Conservation (phyloP, 2,329 filamentous ascomycete genomes). For the Leptographium galeiforme region DNA sequence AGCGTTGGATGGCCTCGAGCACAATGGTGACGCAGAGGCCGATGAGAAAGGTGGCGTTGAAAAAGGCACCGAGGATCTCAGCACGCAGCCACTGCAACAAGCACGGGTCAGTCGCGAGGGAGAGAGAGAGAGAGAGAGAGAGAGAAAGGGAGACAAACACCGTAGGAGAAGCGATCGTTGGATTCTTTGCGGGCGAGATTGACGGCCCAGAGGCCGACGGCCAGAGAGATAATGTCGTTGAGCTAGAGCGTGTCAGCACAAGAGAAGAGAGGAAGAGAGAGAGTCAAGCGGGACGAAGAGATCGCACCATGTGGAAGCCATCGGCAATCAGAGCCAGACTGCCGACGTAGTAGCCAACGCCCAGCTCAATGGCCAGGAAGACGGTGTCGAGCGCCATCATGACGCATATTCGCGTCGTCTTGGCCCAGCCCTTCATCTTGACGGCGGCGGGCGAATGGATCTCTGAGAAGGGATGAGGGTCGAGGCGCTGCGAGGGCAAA, state of each 20-base stretch:
- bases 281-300: neutral
- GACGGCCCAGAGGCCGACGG: conserved; percentile 91
- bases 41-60: conserved; percentile 96
- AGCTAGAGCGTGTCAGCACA: conserved; percentile 35
- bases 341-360: conserved; percentile 72
- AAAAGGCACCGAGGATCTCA: conserved; percentile 88
- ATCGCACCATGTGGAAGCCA: conserved; percentile 86
- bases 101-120: neutral
- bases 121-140: neutral
- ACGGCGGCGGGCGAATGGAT: neutral
- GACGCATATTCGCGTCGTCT: conserved; percentile 81
- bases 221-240: conserved; percentile 91
- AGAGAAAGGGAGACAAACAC: conserved; percentile 40
- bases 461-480: neutral
- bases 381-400: conserved; percentile 79
- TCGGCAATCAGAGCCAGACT: conserved; percentile 91
- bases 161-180: conserved; percentile 90
- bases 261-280: neutral
- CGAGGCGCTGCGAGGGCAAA: neutral
- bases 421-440: conserved; percentile 57
- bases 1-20: conserved; percentile 82
- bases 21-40: conserved; percentile 94
- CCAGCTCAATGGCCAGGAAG: conserved; percentile 85
- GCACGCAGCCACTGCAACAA: conserved; percentile 73
- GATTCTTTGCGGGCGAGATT: conserved; percentile 72